Evolutionary conservation across 768 basidiomycete genomes (phyloP).

Genomic region (Russula dissimulans): DNA sequence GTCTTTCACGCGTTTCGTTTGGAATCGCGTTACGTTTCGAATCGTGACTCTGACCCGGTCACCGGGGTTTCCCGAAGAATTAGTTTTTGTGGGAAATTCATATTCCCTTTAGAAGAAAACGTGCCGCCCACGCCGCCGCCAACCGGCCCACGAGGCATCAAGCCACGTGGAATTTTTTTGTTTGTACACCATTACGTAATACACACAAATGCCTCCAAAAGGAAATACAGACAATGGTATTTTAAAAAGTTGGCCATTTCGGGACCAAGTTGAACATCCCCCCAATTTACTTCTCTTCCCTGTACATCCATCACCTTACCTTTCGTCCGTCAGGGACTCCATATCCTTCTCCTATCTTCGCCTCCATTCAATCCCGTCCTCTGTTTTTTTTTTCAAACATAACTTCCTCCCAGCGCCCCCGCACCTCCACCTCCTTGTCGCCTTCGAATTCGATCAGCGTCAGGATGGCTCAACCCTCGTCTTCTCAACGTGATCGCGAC

Average conservation of each 20-base stretch:
- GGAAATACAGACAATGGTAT: constrained; percentile 23
- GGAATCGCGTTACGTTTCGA: constrained; percentile 3
- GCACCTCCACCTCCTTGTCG: constrained; percentile 68
- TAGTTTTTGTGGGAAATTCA: constrained; percentile 9
- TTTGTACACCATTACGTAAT: constrained; percentile 24
- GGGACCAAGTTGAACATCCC: constrained; percentile 25
- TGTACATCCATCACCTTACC: constrained; percentile 21
- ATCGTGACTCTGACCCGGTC: neutral
- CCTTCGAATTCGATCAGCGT: constrained; percentile 55
- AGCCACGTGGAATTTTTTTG: constrained; percentile 22
- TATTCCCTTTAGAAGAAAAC: constrained; percentile 15
- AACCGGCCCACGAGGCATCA: neutral
- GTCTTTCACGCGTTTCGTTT: constrained; percentile 1
- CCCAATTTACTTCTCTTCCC: constrained; percentile 20
- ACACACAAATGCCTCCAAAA: constrained; percentile 17
- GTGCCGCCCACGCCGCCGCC: constrained; percentile 15
- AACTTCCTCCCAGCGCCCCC: constrained; percentile 56
- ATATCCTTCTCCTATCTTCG: constrained; percentile 3
- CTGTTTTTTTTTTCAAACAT: constrained; percentile 29
- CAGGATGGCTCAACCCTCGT: constrained; percentile 85
- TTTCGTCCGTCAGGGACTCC: constrained; percentile 21
- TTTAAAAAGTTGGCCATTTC: constrained; percentile 14
- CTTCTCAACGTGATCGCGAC: constrained; percentile 57
- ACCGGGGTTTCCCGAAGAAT: neutral
- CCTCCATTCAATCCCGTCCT: neutral